Conservation (phyloP, 2,329 filamentous ascomycete genomes). For the Xylaria sp. region DNA sequence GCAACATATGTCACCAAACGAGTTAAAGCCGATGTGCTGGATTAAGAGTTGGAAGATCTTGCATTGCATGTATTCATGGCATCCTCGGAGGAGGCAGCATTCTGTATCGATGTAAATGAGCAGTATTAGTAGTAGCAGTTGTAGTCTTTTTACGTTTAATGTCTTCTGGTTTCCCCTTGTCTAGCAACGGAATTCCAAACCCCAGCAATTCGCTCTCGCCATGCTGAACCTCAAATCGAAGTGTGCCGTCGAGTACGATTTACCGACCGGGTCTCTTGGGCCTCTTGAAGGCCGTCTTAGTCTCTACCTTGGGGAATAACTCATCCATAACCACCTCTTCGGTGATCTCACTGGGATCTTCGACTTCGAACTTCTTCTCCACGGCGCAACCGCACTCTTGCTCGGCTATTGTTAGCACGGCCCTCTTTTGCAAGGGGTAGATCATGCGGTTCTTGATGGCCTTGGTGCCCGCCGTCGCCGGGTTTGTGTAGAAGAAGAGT, state of each 20-base stretch:
- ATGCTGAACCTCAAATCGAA: neutral
- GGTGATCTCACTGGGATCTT: constrained; percentile 65
- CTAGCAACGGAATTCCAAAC: neutral
- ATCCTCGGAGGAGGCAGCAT: constrained; percentile 9
- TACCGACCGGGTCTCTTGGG: constrained; percentile 72
- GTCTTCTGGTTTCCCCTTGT: neutral
- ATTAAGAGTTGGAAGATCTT: constrained; percentile 1
- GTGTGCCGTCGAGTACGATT: constrained; percentile 1
- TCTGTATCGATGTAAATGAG: constrained; percentile 1
- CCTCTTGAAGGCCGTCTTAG: constrained; percentile 65
- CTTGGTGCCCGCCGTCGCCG: constrained; percentile 54
- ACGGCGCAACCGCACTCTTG: constrained; percentile 59
- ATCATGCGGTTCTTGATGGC: constrained; percentile 80
- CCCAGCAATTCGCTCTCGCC: neutral
- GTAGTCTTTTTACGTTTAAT: neutral
- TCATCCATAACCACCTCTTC: constrained; percentile 60
- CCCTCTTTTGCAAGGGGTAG: constrained; percentile 66
- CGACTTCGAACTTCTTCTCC: constrained; percentile 65
- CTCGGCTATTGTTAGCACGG: constrained; percentile 62
- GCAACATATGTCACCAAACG: neutral
- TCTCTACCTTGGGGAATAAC: constrained; percentile 61
- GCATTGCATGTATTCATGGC: constrained; percentile 9
- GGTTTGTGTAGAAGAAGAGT: constrained; percentile 80
- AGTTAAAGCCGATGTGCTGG: neutral
- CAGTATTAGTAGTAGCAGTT: neutral